Evolutionary conservation across 2,329 filamentous ascomycete genomes (phyloP).

Genomic region (Claviceps arundinis): DNA sequence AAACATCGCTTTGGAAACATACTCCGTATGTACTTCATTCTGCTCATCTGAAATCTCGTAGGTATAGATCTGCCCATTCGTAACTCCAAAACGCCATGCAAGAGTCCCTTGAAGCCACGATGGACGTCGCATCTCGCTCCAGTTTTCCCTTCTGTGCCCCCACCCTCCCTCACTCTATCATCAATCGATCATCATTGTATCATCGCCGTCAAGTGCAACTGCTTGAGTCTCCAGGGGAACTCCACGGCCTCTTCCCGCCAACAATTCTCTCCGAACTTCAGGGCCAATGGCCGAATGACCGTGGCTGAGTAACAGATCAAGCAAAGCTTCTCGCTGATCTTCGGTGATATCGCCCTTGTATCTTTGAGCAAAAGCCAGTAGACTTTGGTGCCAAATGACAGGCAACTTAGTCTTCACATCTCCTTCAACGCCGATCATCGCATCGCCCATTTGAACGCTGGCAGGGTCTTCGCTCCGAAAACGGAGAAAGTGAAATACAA

Average conservation of each 20-base stretch:
- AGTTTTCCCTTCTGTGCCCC: background rate
- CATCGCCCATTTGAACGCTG: conserved; percentile 36
- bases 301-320: conserved; percentile 73
- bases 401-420: conserved; percentile 55
- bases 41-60: background rate
- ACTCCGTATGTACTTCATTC: background rate
- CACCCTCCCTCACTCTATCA: conserved; percentile 5
- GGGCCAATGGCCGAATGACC: conserved; percentile 84
- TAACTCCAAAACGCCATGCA: conserved; percentile 12
- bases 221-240: conserved; percentile 46
- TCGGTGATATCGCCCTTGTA: conserved; percentile 96
- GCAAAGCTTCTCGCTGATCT: conserved; percentile 78
- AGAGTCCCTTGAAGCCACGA: conserved; percentile 5
- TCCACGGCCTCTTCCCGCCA: conserved; percentile 78
- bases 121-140: conserved; percentile 1
- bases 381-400: conserved; percentile 90
- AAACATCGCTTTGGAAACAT: background rate
- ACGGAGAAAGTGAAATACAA: conserved; percentile 93
- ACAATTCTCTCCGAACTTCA: conserved; percentile 75
- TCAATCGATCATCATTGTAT: conserved; percentile 72
- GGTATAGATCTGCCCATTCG: background rate
- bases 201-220: conserved; percentile 57
- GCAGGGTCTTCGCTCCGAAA: conserved; percentile 61
- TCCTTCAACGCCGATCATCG: conserved; percentile 36
- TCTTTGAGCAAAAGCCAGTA: conserved; percentile 82